These are phyloP conservation scores for Elsinoe ampelina DNA, from an alignment of 2,329 filamentous ascomycete genomes.

Conservation along the genomic window DNA sequence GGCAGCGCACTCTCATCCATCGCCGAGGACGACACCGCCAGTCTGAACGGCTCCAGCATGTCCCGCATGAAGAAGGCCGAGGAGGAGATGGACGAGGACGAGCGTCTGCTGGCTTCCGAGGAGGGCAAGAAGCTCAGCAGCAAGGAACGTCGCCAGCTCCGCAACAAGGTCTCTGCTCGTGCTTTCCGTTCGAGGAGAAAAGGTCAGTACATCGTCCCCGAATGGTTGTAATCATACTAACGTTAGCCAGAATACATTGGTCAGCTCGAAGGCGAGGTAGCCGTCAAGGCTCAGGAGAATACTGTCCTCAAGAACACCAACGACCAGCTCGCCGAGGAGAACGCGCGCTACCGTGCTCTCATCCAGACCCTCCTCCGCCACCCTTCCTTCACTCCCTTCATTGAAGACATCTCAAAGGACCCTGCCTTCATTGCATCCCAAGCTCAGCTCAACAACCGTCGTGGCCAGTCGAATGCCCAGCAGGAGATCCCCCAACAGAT, in stretches of 20 bases:
- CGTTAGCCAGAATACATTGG: constrained; percentile 74
- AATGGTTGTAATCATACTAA: constrained; percentile 39
- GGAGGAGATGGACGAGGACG: constrained; percentile 98
- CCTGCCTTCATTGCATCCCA: constrained; percentile 25
- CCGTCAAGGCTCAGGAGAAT: constrained; percentile 72
- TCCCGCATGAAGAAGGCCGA: constrained; percentile 82
- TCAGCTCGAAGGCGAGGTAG: constrained; percentile 85
- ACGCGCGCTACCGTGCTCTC: constrained; percentile 51
- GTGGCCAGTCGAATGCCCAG: constrained; percentile 17
- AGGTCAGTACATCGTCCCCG: constrained; percentile 53
- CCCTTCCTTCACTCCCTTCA: constrained; percentile 40
- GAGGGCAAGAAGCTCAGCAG: constrained; percentile 98
- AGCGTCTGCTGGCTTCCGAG: constrained; percentile 85
- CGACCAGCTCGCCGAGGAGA: constrained; percentile 62
- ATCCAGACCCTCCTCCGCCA: constrained; percentile 58
- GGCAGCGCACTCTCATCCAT: constrained; percentile 50
- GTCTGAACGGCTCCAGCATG: constrained; percentile 31
- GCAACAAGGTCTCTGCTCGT: constrained; percentile 96
- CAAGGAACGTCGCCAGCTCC: constrained; percentile 92
- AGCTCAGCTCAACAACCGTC: constrained; percentile 12
- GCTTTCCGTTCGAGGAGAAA: constrained; percentile 97
- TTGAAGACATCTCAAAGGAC: constrained; percentile 34
- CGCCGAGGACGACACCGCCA: constrained; percentile 35
- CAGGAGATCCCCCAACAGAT: constrained; percentile 24
- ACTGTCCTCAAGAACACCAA: constrained; percentile 75